phyloP scores from a whole-genome alignment of 176 grass and related monocot species.

The Elymus sibiricus region DNA sequence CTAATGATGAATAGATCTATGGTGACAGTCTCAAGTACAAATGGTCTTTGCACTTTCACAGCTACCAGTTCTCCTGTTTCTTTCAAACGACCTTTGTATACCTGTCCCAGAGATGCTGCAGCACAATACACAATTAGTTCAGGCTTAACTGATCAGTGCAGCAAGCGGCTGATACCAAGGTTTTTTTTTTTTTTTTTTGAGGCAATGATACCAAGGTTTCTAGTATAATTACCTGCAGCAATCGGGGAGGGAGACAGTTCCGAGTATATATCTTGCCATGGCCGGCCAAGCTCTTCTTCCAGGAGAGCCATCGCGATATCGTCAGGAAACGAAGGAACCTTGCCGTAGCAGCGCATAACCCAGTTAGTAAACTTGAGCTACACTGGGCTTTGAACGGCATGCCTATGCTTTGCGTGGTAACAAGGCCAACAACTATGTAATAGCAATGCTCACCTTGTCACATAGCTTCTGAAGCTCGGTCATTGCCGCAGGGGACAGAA shows the following conservation, averaged over 20 bases:
- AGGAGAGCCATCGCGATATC: slow-evolving; percentile 89
- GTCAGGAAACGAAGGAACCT: slow-evolving; percentile 96
- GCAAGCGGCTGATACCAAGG: neutral
- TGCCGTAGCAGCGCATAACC: neutral
- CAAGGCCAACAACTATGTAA: neutral
- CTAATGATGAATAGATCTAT: slow-evolving; percentile 94
- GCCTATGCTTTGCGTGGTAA: neutral
- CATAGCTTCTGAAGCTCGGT: slow-evolving; percentile 90
- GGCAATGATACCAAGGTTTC: neutral
- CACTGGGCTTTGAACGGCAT: neutral
- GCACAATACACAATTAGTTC: slow-evolving; percentile 5
- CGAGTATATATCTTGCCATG: slow-evolving; percentile 87
- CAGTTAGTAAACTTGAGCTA: slow-evolving; percentile 21
- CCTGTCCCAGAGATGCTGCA: slow-evolving; percentile 96
- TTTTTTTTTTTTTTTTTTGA: too few relatives aligned
- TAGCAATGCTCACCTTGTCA: slow-evolving; percentile 58
- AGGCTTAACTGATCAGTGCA: neutral
- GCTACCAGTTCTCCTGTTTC: slow-evolving; percentile 91
- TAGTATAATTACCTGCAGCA: slow-evolving; percentile 66
- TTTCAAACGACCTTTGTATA: slow-evolving; percentile 93
- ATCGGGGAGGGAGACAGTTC: slow-evolving; percentile 91
- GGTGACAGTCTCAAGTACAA: slow-evolving; percentile 93
- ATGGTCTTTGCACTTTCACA: slow-evolving; percentile 94
- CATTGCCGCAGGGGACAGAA: slow-evolving; percentile 95
- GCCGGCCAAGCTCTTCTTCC: slow-evolving; percentile 88